Base-by-base conservation (phyloP, 2,329 filamentous ascomycete genomes). In the Ustilaginoidea virens region DNA sequence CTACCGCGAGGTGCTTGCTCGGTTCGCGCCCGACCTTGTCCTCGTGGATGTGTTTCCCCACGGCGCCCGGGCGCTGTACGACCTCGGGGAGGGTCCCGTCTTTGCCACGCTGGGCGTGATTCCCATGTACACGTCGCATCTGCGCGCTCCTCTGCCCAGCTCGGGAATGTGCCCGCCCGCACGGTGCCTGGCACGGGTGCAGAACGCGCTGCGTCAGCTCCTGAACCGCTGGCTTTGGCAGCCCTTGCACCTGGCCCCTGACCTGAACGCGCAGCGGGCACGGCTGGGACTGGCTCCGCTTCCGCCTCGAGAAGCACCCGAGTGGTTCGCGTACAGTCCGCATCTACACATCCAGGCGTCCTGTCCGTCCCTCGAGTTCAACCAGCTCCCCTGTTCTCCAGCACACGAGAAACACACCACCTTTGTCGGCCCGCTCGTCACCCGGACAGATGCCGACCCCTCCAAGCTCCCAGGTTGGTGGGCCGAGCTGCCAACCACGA, bases 101-200 rank as follows among this genome's bases (percentile, higher is more conserved):
- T 57, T 53, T 31, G 53, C 51, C 3, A 57, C 53, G 1, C 37
- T 57, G 7, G 53, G 53, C 4, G 51, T 57, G 3, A 53, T 55
- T 19, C 53, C 53, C 2, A 44, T 56, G 18, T 54, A 56, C 27
- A 45, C 45, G 24, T 51, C 49, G 9, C 32, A 33, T 13, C 37
- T 39, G 34, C 33, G 35, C 5, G 46, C 48, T 5, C 49, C 49
- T 3, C 37, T 48, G 5, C 42, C 47, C 2, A 45, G 44, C 5
- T 52, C 51, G 4, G 53, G 53, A 2, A 32, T 39, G 2, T 36
- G 38, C 17, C 53, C 51, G 8, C 42, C 52, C 5, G 36, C 37
- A 1, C 46, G 46, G 4, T 35, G 33, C 22, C 13, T 45, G 2
- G 42, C 42, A 1, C 25, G 43, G 27, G 14, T 49, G 11, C 33